These are phyloP conservation scores for Penicillium italicum DNA, from an alignment of 2,329 filamentous ascomycete species.

Conservation along the genomic window DNA sequence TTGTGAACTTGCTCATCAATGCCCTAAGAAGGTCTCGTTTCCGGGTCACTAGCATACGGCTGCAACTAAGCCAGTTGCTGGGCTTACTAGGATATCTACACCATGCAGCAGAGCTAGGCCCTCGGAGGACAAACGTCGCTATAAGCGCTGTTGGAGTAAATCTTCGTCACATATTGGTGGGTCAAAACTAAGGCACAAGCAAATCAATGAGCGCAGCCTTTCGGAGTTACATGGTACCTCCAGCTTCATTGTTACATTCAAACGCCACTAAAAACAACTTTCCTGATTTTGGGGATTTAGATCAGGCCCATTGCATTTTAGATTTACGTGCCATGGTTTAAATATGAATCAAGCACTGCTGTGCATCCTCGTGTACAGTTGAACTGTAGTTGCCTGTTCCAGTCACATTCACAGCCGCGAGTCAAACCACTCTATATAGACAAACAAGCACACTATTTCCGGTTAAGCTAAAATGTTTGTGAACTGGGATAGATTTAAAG, in stretches of 20 bases:
- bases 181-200: neutral
- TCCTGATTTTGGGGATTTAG: neutral
- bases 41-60: neutral
- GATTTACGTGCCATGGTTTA: neutral
- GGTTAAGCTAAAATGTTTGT: neutral
- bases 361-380: neutral
- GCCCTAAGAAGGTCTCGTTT: neutral
- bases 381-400: neutral
- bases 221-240: neutral
- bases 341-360: neutral
- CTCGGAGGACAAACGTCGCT: neutral
- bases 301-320: neutral
- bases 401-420: neutral
- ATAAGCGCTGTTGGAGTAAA: neutral
- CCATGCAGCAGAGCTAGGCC: neutral
- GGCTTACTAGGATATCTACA: neutral
- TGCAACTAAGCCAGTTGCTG: neutral
- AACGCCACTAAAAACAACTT: neutral
- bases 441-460: neutral
- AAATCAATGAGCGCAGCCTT: neutral
- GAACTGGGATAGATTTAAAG: neutral
- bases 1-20: neutral
- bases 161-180: neutral
- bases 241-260: constrained; percentile 9
- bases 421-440: neutral